These are phyloP conservation scores for Apodospora peruviana DNA, from an alignment of 495 filamentous ascomycete species.

Conservation along the genomic window DNA sequence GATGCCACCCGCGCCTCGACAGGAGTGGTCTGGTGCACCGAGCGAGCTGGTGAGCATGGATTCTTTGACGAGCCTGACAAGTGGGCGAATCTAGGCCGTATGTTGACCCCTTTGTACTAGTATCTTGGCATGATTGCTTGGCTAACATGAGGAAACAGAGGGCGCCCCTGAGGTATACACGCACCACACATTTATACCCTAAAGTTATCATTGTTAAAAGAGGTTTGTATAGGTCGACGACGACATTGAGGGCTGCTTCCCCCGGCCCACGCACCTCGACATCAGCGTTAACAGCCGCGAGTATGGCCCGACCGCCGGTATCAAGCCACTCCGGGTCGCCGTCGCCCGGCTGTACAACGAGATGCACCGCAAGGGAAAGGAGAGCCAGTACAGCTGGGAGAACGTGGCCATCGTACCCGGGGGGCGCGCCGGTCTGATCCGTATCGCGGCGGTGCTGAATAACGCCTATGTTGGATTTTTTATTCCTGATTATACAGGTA, in stretches of 20 bases:
- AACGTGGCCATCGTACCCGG: constrained; percentile 98
- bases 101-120: neutral
- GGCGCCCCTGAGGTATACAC: constrained; percentile 68
- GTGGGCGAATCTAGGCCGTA: constrained; percentile 87
- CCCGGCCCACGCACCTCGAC: constrained; percentile 76
- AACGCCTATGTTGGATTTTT: constrained; percentile 90
- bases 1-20: constrained; percentile 78
- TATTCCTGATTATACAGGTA: constrained; percentile 60
- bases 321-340: constrained; percentile 81
- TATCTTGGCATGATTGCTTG: neutral
- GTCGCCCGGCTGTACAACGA: constrained; percentile 92
- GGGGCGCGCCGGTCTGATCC: constrained; percentile 84
- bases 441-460: constrained; percentile 88
- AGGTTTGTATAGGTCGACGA: constrained; percentile 58
- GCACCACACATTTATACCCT: neutral
- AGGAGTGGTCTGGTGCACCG: constrained; percentile 83
- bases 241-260: constrained; percentile 83
- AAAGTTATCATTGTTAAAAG: neutral
- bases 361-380: constrained; percentile 81
- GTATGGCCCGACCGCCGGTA: constrained; percentile 91
- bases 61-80: constrained; percentile 72
- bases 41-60: constrained; percentile 72
- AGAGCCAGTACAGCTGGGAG: constrained; percentile 94
- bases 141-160: constrained; percentile 30
- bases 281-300: constrained; percentile 72